These are phyloP conservation scores for Gypsophila paniculata DNA, from an alignment of 179 eudicot species.

Conservation along the genomic window DNA sequence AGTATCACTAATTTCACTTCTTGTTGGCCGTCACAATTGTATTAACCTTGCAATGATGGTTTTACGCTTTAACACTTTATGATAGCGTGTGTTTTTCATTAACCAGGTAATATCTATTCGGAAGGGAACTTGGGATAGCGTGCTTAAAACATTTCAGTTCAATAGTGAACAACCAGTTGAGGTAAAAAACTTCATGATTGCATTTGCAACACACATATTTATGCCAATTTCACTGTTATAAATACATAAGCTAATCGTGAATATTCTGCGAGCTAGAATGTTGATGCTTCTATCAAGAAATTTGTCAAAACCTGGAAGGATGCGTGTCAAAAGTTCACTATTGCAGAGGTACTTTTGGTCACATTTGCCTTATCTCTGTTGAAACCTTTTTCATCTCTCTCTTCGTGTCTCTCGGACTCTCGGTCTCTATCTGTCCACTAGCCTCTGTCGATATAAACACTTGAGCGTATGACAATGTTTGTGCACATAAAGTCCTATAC, in stretches of 20 bases:
- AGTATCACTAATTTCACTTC: too few species aligned
- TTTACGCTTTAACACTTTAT: neutral
- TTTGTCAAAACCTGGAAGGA: conserved; percentile 9
- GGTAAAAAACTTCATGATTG: neutral
- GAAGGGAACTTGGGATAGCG: conserved; percentile 11
- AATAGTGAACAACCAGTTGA: neutral
- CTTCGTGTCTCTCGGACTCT: too few species aligned
- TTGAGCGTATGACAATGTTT: neutral
- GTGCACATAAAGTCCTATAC: neutral
- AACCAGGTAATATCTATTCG: conserved; percentile 1
- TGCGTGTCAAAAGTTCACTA: conserved; percentile 2
- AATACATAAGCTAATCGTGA: neutral
- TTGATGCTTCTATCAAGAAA: neutral
- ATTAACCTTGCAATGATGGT: neutral
- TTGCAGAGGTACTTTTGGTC: conserved; percentile 1
- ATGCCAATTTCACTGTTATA: neutral
- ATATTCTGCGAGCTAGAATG: conserved; percentile 5
- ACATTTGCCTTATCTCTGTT: neutral
- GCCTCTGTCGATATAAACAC: neutral
- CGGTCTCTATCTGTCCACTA: neutral
- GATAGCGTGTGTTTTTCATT: neutral
- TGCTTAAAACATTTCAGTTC: conserved; percentile 7
- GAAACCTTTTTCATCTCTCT: neutral
- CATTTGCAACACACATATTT: neutral
- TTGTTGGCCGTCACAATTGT: neutral